Evolutionary conservation across 352 stramenopile genomes (phyloP).

Genomic region (Pythium scleroteichum): DNA sequence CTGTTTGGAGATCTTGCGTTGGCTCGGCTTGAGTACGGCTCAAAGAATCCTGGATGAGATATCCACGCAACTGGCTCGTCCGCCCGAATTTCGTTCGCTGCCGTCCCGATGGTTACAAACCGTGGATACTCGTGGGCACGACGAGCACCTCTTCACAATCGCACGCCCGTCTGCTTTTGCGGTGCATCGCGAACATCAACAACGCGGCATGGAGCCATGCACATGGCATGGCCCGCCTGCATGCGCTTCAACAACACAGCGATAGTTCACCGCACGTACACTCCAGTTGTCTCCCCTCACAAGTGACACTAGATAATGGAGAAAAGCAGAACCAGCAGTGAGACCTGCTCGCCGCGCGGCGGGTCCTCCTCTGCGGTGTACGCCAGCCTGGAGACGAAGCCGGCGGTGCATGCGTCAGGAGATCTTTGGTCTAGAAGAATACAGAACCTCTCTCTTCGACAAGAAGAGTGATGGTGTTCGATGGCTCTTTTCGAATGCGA

Average conservation of each 20-base stretch:
- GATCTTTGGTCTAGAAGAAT: not conserved
- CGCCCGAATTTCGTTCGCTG: constrained; percentile 22
- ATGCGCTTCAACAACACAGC: constrained; percentile 21
- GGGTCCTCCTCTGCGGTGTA: too few relatives aligned
- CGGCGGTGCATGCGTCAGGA: not conserved
- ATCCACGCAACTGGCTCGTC: constrained; percentile 17
- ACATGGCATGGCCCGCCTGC: constrained; percentile 8
- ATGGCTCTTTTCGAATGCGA: not conserved
- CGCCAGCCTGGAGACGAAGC: not conserved
- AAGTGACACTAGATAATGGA: too few relatives aligned
- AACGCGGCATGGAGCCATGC: not conserved
- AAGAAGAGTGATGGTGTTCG: constrained; percentile 8
- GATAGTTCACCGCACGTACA: not conserved
- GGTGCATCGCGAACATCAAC: constrained; percentile 17
- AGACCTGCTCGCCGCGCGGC: too few relatives aligned
- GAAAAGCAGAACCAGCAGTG: too few relatives aligned
- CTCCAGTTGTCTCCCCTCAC: too few relatives aligned
- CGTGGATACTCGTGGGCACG: not conserved
- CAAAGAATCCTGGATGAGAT: not conserved
- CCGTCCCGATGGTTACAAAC: constrained; percentile 14
- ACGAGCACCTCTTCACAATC: constrained; percentile 1
- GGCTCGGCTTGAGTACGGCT: too few relatives aligned
- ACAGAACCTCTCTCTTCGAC: not conserved
- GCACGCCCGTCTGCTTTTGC: constrained; percentile 22
- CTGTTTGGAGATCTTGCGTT: too few relatives aligned